Base-by-base conservation (phyloP, 2,329 filamentous ascomycete genomes). In the Malbranchea zuffiana region DNA sequence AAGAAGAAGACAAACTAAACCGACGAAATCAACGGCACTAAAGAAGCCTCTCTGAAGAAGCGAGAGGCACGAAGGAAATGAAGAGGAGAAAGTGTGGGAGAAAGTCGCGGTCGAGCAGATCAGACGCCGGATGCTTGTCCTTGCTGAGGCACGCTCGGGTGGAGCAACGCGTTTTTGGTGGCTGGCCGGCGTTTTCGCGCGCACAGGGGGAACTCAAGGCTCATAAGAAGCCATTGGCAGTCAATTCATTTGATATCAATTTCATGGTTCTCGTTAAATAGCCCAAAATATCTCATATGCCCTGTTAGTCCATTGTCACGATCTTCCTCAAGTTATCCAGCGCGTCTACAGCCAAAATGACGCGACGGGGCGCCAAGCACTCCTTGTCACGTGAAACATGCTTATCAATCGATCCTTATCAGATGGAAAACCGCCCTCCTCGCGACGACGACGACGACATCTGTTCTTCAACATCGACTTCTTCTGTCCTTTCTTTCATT, bases 81-180 rank as follows among this genome's bases (percentile, higher is more conserved):
- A 21, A 34, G 23, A 35, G 11, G 23, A 29, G 21, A 21, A 19
- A 36, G 32, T 32, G 38, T 32, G 38, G 38, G 34, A 38, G 38
- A 37, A 42, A 41, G 26, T 42, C 40, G 40, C 39, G 37, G 36
- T 40, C 35, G 39, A 20, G 37, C 35, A n/a, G 23, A 32, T 19
- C 27, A 37, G 19, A 35, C 16, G 36, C 30, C 13, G 36, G 16
- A 43, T 40, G 41, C 41, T 37, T 43, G 41, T 40, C 37, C n/a
- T 39, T 35, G 21, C 32, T 15, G 25, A 32, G 32, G 34, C 40
- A 39, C 32, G 37, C 35, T 29, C 23, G 33, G n/a, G 37, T 43
- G 41, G 37, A 43, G 37, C 37, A 30, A 43, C 41, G 37, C 41
- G 41, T 40, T 25, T 25, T 34, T 40, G 41, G 41, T 43, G 41